Evolutionary conservation across 768 basidiomycete genomes (phyloP).

Genomic region (Kwoniella sp.): DNA sequence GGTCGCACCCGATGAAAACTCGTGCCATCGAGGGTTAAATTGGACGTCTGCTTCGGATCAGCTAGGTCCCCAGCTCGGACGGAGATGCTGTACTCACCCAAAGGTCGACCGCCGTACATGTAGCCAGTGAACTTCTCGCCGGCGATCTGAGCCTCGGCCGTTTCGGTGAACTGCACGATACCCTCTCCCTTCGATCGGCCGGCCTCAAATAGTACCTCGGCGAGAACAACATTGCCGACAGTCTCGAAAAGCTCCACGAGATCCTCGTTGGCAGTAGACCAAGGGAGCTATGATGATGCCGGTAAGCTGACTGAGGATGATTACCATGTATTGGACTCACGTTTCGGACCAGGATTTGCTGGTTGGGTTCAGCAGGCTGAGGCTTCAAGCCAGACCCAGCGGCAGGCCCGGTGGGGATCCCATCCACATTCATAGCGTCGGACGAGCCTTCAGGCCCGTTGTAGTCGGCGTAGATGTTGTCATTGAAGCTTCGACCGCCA

Average conservation of each 20-base stretch:
- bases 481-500: conserved; percentile 60
- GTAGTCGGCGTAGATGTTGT: conserved; percentile 88
- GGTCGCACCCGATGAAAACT: conserved; percentile 80
- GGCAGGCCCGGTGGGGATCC: conserved; percentile 17
- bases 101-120: conserved; percentile 85
- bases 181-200: conserved; percentile 90
- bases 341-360: conserved; percentile 98
- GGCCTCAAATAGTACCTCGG: conserved; percentile 90
- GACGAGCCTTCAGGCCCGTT: conserved; percentile 70
- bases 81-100: conserved; percentile 56
- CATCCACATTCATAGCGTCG: conserved; percentile 38
- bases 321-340: conserved; percentile 57
- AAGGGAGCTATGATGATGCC: conserved; percentile 65
- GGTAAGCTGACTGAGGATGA: background rate
- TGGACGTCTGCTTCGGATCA: conserved; percentile 63
- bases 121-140: conserved; percentile 97
- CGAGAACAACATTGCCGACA: conserved; percentile 87
- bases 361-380: conserved; percentile 70
- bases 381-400: conserved; percentile 39
- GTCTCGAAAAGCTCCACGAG: conserved; percentile 97
- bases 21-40: conserved; percentile 94
- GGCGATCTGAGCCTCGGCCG: conserved; percentile 85
- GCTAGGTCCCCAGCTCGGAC: background rate
- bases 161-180: conserved; percentile 87
- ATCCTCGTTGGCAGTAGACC: conserved; percentile 99